These are phyloP conservation scores for Diaporthe citri DNA, from an alignment of 2,329 filamentous ascomycete species.

Conservation along the genomic window DNA sequence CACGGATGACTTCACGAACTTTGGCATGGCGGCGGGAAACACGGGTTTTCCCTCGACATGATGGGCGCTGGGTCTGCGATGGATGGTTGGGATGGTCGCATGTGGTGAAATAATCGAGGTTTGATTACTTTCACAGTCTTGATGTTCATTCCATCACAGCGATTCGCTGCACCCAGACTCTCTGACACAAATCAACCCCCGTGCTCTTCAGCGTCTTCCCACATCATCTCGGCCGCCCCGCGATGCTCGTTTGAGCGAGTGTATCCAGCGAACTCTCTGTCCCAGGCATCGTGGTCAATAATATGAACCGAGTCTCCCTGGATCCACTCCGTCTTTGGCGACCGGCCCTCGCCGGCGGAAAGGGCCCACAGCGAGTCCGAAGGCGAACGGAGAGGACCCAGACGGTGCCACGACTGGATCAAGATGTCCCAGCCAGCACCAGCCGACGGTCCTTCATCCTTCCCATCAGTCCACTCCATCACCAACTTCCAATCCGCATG, in stretches of 20 bases:
- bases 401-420: background rate
- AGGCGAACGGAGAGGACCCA: background rate
- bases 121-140: background rate
- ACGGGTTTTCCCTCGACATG: constrained; percentile 9
- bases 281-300: background rate
- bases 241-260: too few relatives aligned
- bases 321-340: background rate
- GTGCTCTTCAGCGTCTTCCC: too few relatives aligned
- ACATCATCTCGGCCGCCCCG: too few relatives aligned
- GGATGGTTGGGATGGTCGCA: constrained; percentile 24
- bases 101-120: background rate
- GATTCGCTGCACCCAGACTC: too few relatives aligned
- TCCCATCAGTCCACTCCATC: background rate
- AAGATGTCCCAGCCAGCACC: background rate
- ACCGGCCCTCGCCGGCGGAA: background rate
- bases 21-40: background rate
- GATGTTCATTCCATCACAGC: background rate
- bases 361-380: background rate
- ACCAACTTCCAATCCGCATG: background rate
- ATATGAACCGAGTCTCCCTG: background rate
- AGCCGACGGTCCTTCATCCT: too few relatives aligned
- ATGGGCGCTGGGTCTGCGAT: constrained; percentile 26
- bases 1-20: background rate
- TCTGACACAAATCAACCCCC: too few relatives aligned
- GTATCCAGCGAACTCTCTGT: background rate